Conservation (phyloP, 2,329 filamentous ascomycete species). For the Trichoderma citrinoviride region DNA sequence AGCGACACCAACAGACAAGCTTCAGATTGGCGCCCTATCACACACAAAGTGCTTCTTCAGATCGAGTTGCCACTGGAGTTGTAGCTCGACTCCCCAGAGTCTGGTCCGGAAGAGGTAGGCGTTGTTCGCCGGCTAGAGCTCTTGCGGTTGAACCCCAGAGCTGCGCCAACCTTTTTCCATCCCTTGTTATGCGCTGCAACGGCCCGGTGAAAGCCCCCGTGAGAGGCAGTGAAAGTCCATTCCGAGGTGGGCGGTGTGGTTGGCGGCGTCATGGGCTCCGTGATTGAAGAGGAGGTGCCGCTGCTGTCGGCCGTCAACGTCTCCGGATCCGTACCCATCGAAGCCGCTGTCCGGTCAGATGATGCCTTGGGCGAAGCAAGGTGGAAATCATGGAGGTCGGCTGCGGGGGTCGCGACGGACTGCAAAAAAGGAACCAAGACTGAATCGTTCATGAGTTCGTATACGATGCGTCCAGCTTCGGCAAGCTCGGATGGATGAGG, state of each 20-base stretch:
- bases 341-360: constrained; percentile 41
- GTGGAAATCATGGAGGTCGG: constrained; percentile 40
- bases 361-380: constrained; percentile 45
- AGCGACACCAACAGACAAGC: not conserved
- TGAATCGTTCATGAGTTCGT: constrained; percentile 97
- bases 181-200: constrained; percentile 55
- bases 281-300: constrained; percentile 53
- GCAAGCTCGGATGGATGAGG: constrained; percentile 74
- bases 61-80: constrained; percentile 36
- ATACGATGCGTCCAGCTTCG: constrained; percentile 80
- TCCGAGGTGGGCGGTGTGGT: constrained; percentile 66
- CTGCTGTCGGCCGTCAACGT: constrained; percentile 64
- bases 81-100: constrained; percentile 31
- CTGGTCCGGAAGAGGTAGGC: constrained; percentile 43
- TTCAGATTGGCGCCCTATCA: not conserved
- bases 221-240: constrained; percentile 51
- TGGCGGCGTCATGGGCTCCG: constrained; percentile 70
- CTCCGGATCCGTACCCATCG: constrained; percentile 49
- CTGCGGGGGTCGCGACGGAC: constrained; percentile 44
- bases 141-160: constrained; percentile 57
- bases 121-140: constrained; percentile 44
- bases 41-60: constrained; percentile 43
- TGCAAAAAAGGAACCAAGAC: constrained; percentile 91
- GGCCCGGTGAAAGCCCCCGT: constrained; percentile 53
- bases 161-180: constrained; percentile 64